Evolutionary conservation across 495 filamentous ascomycete species (phyloP).

Genomic region (Lophiotrema nucula): DNA sequence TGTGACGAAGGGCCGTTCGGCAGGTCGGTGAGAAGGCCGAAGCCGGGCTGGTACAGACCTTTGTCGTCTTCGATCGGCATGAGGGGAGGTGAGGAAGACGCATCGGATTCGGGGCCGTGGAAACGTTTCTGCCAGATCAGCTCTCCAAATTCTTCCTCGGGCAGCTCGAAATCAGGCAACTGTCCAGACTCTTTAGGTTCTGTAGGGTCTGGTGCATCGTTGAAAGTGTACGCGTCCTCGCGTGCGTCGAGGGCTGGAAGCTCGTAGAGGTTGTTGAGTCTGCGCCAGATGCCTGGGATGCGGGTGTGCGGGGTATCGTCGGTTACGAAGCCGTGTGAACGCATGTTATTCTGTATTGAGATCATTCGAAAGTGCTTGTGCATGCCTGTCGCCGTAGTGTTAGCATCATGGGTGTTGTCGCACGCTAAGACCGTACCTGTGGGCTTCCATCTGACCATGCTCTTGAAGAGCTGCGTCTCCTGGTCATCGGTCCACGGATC

Average conservation of each 20-base stretch:
- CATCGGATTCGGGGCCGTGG: slow-evolving; percentile 42
- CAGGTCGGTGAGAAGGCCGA: slow-evolving; percentile 22
- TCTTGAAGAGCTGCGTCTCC: slow-evolving; percentile 86
- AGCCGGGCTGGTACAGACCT: slow-evolving; percentile 24
- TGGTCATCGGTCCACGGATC: slow-evolving; percentile 96
- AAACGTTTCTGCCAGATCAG: slow-evolving; percentile 68
- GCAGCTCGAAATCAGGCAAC: slow-evolving; percentile 70
- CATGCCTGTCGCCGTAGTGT: slow-evolving; percentile 68
- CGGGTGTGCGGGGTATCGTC: slow-evolving; percentile 68
- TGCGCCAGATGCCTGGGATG: slow-evolving; percentile 87
- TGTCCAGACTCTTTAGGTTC: slow-evolving; percentile 62
- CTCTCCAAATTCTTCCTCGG: slow-evolving; percentile 71
- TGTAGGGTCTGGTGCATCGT: slow-evolving; percentile 36
- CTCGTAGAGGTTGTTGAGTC: slow-evolving; percentile 80
- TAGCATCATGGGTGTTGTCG: slow-evolving; percentile 7
- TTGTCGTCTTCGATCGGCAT: slow-evolving; percentile 37
- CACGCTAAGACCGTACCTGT: slow-evolving; percentile 59
- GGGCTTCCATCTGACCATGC: slow-evolving; percentile 87
- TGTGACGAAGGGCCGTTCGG: slow-evolving; percentile 38
- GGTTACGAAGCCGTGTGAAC: slow-evolving; percentile 80
- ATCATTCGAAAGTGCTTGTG: slow-evolving; percentile 98
- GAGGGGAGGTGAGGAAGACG: slow-evolving; percentile 51
- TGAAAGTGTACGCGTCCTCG: slow-evolving; percentile 44
- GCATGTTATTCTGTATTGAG: slow-evolving; percentile 79
- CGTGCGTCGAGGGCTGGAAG: slow-evolving; percentile 85